phyloP scores from a whole-genome alignment of 495 filamentous ascomycete species.

The Apiosordaria backusii region DNA sequence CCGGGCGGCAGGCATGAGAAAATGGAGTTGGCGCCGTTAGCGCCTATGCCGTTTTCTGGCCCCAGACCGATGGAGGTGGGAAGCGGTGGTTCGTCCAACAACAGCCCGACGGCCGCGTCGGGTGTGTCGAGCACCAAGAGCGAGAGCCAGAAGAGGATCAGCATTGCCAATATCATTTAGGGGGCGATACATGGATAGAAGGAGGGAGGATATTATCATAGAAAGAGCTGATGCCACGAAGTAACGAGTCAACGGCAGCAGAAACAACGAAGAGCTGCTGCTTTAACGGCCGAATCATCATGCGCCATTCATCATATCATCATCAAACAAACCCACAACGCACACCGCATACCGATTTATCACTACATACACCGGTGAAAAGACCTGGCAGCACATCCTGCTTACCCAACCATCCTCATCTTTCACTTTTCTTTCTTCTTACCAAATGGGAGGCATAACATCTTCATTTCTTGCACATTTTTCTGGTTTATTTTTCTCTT shows the following conservation, averaged over 20 bases:
- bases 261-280: background rate
- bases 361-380: background rate
- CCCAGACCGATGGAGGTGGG: background rate
- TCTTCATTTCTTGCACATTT: background rate
- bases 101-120: constrained; percentile 29
- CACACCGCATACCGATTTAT: background rate
- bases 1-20: constrained; percentile 31
- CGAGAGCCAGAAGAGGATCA: constrained; percentile 58
- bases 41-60: constrained; percentile 4
- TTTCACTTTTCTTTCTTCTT: background rate
- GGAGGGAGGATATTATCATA: background rate
- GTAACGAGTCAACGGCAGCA: background rate
- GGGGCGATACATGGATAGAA: constrained; percentile 8
- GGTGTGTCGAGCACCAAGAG: constrained; percentile 27
- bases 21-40: constrained; percentile 13
- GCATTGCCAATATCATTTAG: constrained; percentile 77
- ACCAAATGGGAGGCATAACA: background rate
- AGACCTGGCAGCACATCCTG: background rate
- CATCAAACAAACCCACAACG: background rate
- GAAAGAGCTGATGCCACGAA: background rate
- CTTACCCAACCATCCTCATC: too few species aligned
- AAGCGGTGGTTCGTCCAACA: background rate
- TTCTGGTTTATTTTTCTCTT: background rate
- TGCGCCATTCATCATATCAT: background rate
- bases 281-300: constrained; percentile 5